A percentile compares a stretch with the other conserved stretches of the same genome.
Evolutionary conservation across 2,329 filamentous ascomycete species (phyloP).

Genomic region (Ceratocystis variospora): DNA sequence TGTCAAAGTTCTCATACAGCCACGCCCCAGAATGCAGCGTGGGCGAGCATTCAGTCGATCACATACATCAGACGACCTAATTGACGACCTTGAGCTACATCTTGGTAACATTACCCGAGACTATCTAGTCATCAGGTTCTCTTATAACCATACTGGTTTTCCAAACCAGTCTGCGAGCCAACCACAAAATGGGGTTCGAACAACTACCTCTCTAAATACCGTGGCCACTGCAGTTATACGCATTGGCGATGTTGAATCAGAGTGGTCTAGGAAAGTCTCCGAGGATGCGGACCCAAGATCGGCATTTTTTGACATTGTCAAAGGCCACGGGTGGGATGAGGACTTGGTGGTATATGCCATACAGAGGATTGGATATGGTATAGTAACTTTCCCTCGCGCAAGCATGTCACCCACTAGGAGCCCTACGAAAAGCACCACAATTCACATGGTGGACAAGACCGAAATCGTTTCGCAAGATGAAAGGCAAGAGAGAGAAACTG

Average conservation of each 20-base stretch:
- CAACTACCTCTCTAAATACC: constrained; percentile 38
- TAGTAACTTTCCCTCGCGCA: constrained; percentile 13
- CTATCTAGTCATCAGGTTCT: constrained; percentile 39
- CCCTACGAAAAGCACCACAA: neutral
- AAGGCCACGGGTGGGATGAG: constrained; percentile 16
- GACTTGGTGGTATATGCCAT: constrained; percentile 11
- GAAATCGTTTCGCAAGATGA: neutral
- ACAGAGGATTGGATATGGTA: constrained; percentile 11
- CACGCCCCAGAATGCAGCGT: constrained; percentile 6
- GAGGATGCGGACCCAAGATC: constrained; percentile 30
- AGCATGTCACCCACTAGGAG: neutral
- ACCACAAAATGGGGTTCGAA: constrained; percentile 13
- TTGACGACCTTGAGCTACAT: constrained; percentile 44
- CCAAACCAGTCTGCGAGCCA: constrained; percentile 22
- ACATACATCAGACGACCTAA: constrained; percentile 37
- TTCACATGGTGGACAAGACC: neutral
- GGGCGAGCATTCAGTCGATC: neutral
- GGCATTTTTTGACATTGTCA: constrained; percentile 21
- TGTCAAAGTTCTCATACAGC: constrained; percentile 28
- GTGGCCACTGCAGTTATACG: constrained; percentile 38
- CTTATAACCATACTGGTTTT: constrained; percentile 45
- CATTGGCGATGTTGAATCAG: constrained; percentile 34
- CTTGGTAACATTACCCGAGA: constrained; percentile 36
- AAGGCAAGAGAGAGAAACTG: neutral
- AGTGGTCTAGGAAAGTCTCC: constrained; percentile 32